Evolutionary conservation across 2,329 filamentous ascomycete genomes (phyloP), one percentile per base, ranked within the genome.

Genomic region (Fusarium siculi): DNA sequence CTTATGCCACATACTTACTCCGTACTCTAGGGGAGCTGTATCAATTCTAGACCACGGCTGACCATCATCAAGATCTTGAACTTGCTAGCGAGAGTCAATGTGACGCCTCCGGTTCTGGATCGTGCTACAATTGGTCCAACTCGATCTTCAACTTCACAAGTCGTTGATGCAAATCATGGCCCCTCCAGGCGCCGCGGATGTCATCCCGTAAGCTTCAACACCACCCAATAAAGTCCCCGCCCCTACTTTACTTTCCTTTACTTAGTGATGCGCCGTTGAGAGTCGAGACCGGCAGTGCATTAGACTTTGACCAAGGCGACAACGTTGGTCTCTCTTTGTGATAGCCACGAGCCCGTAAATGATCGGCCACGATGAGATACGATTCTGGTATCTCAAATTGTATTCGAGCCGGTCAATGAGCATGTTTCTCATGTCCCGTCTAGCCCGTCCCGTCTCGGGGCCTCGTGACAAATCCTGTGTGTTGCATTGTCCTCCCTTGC

Each of bases 301-400:
- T 77, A 74, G 68, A 71, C 73, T 69, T 77, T 66, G 60, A 40
- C 72, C 54, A 77, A 65, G 74, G 72, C 66, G 72, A 73, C 54
- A 66, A 68, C 72, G 63, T 77, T 77, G 50, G 56, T 62, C 54
- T 50, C 62, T 47, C 42, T 12, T 67, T 66, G n/a, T 14, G 34
- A 44, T 56, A 56, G 40, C 57, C 42, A 47, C 57, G 15, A 53
- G 42, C 46, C 53, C 46, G 37, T 49, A 43, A 47, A 37, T 47
- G 52, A 58, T 57, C 47, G 37, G 55, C 55, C 61, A 53, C 36
- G 25, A 21, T 63, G 61, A 40, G 34, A 57, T 28, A n/a, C 68
- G 50, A 53, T 44, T 55, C 32, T 50, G 55, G 66, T 59, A 55
- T 44, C 55, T 40, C 34, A 43, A 36, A 52, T 34, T 5, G 19